These are phyloP conservation scores for Ilyonectria destructans DNA, from an alignment of 2,329 filamentous ascomycete species.

Conservation along the genomic window DNA sequence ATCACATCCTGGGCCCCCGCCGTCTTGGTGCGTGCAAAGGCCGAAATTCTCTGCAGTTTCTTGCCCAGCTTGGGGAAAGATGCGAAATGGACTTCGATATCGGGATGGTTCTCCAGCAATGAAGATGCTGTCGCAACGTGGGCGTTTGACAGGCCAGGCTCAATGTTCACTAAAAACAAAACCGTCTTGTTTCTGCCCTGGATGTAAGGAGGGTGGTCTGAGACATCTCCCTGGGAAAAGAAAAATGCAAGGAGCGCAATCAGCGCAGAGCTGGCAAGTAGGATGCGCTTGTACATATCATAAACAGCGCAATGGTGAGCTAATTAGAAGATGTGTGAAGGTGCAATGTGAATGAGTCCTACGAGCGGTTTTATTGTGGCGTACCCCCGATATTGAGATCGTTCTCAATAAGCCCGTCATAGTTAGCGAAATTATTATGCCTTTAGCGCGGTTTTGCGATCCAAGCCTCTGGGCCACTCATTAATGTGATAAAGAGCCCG, in stretches of 20 bases:
- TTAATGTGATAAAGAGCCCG: too few species aligned
- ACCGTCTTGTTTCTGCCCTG: slow-evolving; percentile 51
- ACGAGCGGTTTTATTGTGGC: too few species aligned
- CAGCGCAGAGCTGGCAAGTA: neutral
- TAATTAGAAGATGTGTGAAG: too few species aligned
- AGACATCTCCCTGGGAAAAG: neutral
- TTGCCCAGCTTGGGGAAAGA: slow-evolving; percentile 47
- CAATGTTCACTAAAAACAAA: slow-evolving; percentile 54
- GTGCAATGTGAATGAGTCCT: too few species aligned
- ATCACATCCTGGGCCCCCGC: slow-evolving; percentile 41
- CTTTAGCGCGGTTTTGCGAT: too few species aligned
- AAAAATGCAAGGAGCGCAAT: neutral
- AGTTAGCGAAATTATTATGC: too few species aligned
- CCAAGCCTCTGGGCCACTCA: too few species aligned
- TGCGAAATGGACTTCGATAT: slow-evolving; percentile 55
- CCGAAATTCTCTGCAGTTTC: slow-evolving; percentile 38
- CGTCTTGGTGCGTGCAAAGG: slow-evolving; percentile 26
- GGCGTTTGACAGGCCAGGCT: slow-evolving; percentile 57
- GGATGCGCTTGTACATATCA: neutral
- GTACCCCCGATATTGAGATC: too few species aligned
- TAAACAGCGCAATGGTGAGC: neutral
- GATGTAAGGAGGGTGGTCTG: slow-evolving; percentile 14
- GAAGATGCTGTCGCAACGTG: slow-evolving; percentile 55
- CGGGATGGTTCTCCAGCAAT: slow-evolving; percentile 52
- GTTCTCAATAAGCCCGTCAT: too few species aligned